These are phyloP conservation scores for Backusella westeae DNA, from an alignment of 192 early-diverging fungal species.

Conservation along the genomic window DNA sequence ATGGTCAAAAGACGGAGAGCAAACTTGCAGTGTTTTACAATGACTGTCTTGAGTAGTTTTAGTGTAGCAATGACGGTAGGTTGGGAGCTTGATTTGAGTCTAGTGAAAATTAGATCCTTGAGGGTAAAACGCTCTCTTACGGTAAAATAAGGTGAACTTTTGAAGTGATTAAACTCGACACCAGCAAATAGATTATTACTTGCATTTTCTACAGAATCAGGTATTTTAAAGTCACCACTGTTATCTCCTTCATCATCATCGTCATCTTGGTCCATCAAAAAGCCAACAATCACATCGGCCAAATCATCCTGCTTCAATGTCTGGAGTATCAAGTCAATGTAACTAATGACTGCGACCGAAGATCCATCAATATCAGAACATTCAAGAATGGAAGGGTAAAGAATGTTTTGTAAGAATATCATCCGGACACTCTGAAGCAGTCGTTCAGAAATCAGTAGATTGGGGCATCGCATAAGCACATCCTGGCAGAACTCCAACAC, in stretches of 20 bases:
- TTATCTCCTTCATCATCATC: background rate
- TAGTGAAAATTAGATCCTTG: constrained; percentile 81
- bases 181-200: constrained; percentile 1
- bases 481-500: constrained; percentile 75
- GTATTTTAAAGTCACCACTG: background rate
- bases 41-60: constrained; percentile 72
- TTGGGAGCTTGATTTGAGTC: constrained; percentile 86
- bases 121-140: constrained; percentile 58
- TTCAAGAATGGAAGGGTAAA: constrained; percentile 82
- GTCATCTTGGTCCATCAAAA: constrained; percentile 72
- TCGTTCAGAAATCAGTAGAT: constrained; percentile 48
- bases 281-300: constrained; percentile 69
- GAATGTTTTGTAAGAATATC: constrained; percentile 82
- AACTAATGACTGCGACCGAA: constrained; percentile 84
- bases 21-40: constrained; percentile 75
- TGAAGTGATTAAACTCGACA: background rate
- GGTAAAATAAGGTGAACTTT: constrained; percentile 14
- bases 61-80: constrained; percentile 82
- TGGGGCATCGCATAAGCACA: constrained; percentile 70
- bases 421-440: constrained; percentile 69
- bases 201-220: background rate
- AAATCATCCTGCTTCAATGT: constrained; percentile 72
- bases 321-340: constrained; percentile 82
- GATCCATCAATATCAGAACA: constrained; percentile 92
- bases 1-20: constrained; percentile 75